phyloP scores from a whole-genome alignment of 305 asterid genomes.

The Fraxinus baroniana region DNA sequence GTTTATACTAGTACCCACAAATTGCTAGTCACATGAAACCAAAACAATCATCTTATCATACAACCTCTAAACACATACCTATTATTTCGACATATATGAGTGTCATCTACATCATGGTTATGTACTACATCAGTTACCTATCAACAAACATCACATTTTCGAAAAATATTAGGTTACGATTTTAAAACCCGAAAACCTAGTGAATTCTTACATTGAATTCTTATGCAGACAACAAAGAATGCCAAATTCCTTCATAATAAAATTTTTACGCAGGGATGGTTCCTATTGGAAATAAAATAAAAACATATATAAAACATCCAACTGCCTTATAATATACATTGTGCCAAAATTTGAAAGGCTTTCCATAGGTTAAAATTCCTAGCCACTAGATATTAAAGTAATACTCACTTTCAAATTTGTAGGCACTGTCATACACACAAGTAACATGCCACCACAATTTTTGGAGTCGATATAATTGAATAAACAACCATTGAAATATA shows the following conservation, averaged over 20 bases:
- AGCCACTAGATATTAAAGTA: neutral
- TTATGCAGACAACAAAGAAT: neutral
- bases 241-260: neutral
- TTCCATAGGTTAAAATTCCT: neutral
- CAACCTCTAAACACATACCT: neutral
- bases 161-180: neutral
- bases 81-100: neutral
- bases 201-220: neutral
- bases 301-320: neutral
- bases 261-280: neutral
- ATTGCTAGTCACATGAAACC: neutral
- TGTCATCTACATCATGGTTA: neutral
- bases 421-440: neutral
- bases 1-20: neutral
- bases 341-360: neutral
- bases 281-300: neutral
- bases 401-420: neutral
- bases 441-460: slow-evolving; percentile 3
- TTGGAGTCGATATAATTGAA: neutral
- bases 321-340: neutral
- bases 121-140: neutral
- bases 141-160: neutral
- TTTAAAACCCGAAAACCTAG: neutral
- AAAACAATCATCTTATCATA: neutral
- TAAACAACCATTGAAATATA: slow-evolving; percentile 4